phyloP scores from a whole-genome alignment of 179 eudicot genomes.

The Beta corolliflora region DNA sequence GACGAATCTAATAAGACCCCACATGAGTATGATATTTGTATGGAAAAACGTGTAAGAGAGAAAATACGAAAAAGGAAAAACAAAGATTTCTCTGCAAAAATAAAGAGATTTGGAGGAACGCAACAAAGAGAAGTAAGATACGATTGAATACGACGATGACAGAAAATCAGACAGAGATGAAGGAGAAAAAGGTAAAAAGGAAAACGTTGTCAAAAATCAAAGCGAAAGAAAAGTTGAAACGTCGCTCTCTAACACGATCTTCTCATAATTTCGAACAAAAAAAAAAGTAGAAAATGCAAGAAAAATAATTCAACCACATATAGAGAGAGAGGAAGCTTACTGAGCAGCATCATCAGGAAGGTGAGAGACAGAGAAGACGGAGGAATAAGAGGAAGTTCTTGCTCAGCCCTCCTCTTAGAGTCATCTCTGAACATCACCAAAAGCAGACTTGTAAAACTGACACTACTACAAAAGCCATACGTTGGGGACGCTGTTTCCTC shows the following conservation, averaged over 20 bases:
- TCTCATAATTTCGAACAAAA: not conserved
- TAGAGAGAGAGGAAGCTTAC: conserved; percentile 36
- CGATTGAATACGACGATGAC: not conserved
- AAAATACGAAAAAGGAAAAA: not conserved
- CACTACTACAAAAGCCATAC: too few species aligned
- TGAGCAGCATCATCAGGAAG: conserved; percentile 41
- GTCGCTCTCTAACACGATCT: too few species aligned
- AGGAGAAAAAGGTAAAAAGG: not conserved
- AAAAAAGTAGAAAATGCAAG: too few species aligned
- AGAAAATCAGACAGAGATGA: not conserved
- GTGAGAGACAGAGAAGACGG: conserved; percentile 55
- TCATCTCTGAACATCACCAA: conserved; percentile 71
- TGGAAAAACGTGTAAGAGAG: too few species aligned
- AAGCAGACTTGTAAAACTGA: conserved; percentile 78
- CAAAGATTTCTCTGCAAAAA: too few species aligned
- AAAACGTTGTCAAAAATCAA: not conserved
- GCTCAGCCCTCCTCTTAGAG: conserved; percentile 88
- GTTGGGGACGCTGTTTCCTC: too few species aligned
- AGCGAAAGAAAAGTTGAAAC: not conserved
- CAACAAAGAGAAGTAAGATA: not conserved
- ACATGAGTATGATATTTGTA: too few species aligned
- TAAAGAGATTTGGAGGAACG: conserved; percentile 8
- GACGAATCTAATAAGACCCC: too few species aligned
- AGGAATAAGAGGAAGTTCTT: conserved; percentile 56
- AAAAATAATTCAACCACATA: not conserved